Percentiles rank a stretch among this genome's conserved stretches.
Evolutionary conservation across 305 asterid genomes (phyloP).

Genomic region (Caryopteris hybrid): DNA sequence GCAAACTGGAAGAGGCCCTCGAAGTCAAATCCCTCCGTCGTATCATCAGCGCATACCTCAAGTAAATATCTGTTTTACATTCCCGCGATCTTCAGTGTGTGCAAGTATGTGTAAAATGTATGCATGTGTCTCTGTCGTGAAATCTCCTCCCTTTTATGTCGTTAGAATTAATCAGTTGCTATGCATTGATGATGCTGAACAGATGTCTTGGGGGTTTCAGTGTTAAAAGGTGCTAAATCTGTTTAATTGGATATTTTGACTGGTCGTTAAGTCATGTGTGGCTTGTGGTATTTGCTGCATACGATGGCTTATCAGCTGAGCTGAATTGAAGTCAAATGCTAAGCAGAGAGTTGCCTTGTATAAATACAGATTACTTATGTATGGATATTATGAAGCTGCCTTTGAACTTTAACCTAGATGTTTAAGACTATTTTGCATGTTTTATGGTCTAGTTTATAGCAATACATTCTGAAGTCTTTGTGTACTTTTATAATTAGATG

Average conservation of each 20-base stretch:
- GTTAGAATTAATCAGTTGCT: not conserved
- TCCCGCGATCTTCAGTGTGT: not conserved
- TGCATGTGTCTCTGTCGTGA: not conserved
- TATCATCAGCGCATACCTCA: conserved; percentile 91
- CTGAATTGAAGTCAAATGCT: not conserved
- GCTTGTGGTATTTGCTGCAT: not conserved
- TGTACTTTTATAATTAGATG: not conserved
- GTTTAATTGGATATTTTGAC: not conserved
- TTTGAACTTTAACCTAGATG: not conserved
- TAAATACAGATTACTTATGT: not conserved
- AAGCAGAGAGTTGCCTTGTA: not conserved
- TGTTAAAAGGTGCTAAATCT: not conserved
- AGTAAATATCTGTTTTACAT: conserved; percentile 36
- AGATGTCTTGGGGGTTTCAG: not conserved
- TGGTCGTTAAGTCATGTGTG: not conserved
- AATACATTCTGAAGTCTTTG: not conserved
- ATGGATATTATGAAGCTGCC: not conserved
- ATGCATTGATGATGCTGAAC: not conserved
- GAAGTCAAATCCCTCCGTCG: conserved; percentile 93
- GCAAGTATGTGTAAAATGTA: not conserved
- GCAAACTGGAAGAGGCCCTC: conserved; percentile 74
- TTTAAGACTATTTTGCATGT: not conserved
- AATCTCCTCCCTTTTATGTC: not conserved
- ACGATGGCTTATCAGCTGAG: not conserved
- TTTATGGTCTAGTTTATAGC: not conserved